Base-by-base conservation (phyloP, 768 basidiomycete species). In the Panaeolus cyanescens region DNA sequence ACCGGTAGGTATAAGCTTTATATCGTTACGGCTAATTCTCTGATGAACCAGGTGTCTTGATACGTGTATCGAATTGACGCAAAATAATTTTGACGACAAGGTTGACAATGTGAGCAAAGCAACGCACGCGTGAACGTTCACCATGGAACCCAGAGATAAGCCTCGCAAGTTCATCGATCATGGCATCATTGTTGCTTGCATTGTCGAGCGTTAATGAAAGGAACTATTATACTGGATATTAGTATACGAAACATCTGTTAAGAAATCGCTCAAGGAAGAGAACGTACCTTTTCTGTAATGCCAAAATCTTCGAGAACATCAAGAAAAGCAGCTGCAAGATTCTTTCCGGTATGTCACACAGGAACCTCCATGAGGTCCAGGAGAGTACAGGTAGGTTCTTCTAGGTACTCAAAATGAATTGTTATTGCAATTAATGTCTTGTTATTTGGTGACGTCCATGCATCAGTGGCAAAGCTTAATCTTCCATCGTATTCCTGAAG, bases 311-410 rank as follows among this genome's bases (percentile, higher is more conserved):
- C 53, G 3, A 79, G 69, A 3, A 79, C 65, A 7, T 65, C 45
- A 1, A 59, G 63, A 60, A 79, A 77, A 20, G 71, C 75, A 0
- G 25, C 37, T 0, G 77, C 77, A 13, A 81, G 67, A 20, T 75
- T 76, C 4, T 67, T 19, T 5, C 79, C 71, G 0, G 68, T 64
- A 59, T 81, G 77, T 0, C 74, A 76, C 55, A 63, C 30, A 0
- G 65, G 56, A 4, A 80, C 71, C 60, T 81, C 78, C 20, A 78
- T 64, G 3, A 80, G 45, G 60, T 82, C 78, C 0, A 82, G 66
- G 0, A 76, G 55, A 13, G 79, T 66, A 0, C 57, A 36, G 0
- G 77, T 32, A 0, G 70, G 72, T 5, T 60, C 55, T 0, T 77
- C 75, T 0, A 77, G 50, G 4, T 70, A 30, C 32, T 75, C 71